Conservation (phyloP, 148 eudicot species). For the Dysphania ambrosioides region DNA sequence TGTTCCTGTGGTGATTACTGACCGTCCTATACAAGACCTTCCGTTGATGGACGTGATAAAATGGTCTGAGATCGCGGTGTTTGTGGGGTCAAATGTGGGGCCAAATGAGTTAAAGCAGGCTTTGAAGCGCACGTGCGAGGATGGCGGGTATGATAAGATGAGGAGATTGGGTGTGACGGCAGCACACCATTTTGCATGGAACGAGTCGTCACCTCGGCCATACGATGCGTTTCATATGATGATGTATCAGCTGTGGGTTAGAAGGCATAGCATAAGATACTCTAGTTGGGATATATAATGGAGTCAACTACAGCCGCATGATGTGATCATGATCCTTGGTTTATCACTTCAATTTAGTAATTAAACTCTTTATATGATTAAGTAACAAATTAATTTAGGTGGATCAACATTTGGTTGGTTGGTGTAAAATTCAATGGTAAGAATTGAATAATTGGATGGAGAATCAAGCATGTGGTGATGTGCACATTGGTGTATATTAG, state of each 20-base stretch:
- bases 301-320: neutral
- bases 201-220: constrained; percentile 43
- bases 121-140: constrained; percentile 34
- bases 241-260: constrained; percentile 83
- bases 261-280: constrained; percentile 69
- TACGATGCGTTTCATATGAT: constrained; percentile 83
- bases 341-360: too few relatives aligned
- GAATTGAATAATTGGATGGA: neutral
- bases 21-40: constrained; percentile 82
- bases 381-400: neutral
- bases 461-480: neutral
- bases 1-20: constrained; percentile 76
- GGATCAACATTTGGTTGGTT: neutral
- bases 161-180: constrained; percentile 54
- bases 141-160: constrained; percentile 52
- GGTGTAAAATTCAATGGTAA: neutral
- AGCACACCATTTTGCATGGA: constrained; percentile 62
- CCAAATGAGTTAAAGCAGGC: constrained; percentile 31
- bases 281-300: constrained; percentile 11
- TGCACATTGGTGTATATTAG: neutral
- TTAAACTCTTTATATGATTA: too few relatives aligned
- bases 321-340: neutral
- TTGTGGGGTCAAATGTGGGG: constrained; percentile 45
- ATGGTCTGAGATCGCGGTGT: constrained; percentile 69
- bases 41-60: constrained; percentile 78